Base-by-base conservation (phyloP, 257 asterid species). In the Solanum lycopersicoides region DNA sequence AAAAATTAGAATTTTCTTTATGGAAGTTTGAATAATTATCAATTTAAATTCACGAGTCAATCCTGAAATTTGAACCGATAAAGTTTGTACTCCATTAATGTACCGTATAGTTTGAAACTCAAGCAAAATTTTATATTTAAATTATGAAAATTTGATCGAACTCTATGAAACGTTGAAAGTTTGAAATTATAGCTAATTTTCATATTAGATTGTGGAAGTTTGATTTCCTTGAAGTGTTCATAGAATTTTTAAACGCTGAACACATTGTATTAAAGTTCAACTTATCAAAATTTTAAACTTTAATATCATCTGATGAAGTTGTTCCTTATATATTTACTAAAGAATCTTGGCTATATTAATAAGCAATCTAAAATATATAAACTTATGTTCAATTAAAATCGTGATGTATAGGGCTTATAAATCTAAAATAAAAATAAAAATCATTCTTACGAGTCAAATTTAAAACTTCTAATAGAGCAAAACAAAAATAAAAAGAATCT, bases 331-430 rank as follows among this genome's bases (percentile, higher is more conserved):
- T 60, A 60, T 60, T 60, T 21, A 12, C 2, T 23, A 21, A 60
- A 60, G 30, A 60, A 60, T 60, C 25, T 66, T 4, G 37, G 20
- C 20, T 30, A n/a, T 68, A 68, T 68, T 68, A 28, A 12, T 28
- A 12, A 66, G 37, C 10, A n/a, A 6, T 66, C 1, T 30, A 12
- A 66, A 25, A 25, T 9, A 5, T 6, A 13, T 13, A 2, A 25
- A 12, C 20, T 28, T 66, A 13, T 25, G 9, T 66, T 66, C 14
- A 5, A 12, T 66, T 15, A 66, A 66, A 66, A 25, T 28, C 20
- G 3, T 66, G 1, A 0, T 3, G 3, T 63, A 65, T 11, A 12
- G 1, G 3, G 2, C 0, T n/a, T 5, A 28, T 68, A 16, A 6
- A 14, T 66, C 1, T 13, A 13, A 0, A 16, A 16, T 28, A 20